Conservation (phyloP, 2,329 filamentous ascomycete species). For the Diaporthe nobilis region DNA sequence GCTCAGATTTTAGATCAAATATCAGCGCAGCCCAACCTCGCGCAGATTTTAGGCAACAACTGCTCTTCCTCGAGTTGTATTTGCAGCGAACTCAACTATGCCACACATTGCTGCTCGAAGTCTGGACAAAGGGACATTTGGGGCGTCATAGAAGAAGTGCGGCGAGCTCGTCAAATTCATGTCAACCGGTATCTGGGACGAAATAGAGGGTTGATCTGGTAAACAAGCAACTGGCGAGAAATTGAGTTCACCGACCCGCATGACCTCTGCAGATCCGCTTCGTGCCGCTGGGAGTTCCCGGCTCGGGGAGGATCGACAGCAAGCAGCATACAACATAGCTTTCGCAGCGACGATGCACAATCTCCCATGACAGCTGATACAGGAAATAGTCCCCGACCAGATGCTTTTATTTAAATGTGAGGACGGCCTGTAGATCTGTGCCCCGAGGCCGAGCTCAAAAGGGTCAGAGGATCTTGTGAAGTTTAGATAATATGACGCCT, state of each 20-base stretch:
- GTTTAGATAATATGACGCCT: background rate
- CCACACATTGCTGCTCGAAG: background rate
- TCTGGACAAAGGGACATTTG: background rate
- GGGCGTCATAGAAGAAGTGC: background rate
- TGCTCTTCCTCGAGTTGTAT: background rate
- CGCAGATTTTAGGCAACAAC: background rate
- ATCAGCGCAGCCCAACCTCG: background rate
- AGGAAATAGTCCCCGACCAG: background rate
- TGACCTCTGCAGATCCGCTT: slow-evolving; percentile 2
- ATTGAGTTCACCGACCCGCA: background rate
- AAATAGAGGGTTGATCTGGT: background rate
- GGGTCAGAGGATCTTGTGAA: background rate
- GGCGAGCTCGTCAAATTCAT: background rate
- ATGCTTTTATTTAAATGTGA: background rate
- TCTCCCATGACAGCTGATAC: background rate
- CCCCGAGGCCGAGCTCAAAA: background rate
- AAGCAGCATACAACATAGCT: background rate
- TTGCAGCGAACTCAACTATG: background rate
- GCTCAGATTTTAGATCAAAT: background rate
- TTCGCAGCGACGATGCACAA: background rate
- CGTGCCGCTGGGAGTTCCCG: slow-evolving; percentile 11
- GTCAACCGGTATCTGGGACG: background rate
- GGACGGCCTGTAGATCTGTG: background rate
- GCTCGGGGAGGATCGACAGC: slow-evolving; percentile 16
- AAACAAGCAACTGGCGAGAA: slow-evolving; percentile 4